These are phyloP conservation scores for Ricinus communis DNA, from an alignment of 345 rosid species.

Conservation along the genomic window DNA sequence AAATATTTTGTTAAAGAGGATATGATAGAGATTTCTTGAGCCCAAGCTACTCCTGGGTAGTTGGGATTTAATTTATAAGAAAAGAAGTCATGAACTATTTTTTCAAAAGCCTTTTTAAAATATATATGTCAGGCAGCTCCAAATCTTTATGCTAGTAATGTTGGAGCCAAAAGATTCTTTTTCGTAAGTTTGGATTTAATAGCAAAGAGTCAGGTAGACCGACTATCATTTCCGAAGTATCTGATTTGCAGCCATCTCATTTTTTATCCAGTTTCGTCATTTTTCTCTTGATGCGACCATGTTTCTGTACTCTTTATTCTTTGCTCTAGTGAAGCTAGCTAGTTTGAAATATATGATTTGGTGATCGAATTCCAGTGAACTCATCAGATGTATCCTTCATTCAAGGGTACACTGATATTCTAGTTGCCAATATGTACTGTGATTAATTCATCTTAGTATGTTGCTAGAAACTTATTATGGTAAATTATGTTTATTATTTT, in stretches of 20 bases:
- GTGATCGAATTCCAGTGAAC: neutral
- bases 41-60: neutral
- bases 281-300: conserved; percentile 3
- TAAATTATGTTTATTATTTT: neutral
- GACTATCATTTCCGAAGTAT: neutral
- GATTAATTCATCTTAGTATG: neutral
- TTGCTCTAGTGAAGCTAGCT: neutral
- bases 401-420: too few species aligned
- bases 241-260: neutral
- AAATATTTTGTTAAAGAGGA: neutral
- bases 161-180: neutral
- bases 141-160: neutral
- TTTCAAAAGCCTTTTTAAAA: neutral
- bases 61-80: neutral
- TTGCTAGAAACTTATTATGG: neutral
- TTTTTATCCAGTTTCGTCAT: neutral
- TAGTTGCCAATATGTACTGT: neutral
- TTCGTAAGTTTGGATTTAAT: neutral
- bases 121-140: neutral
- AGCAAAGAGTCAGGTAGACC: neutral
- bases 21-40: neutral
- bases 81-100: neutral
- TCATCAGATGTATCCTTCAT: neutral
- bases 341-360: neutral
- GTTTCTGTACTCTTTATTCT: neutral